Base-by-base conservation (phyloP, 129 eudicot genomes). In the Logfia minima region DNA sequence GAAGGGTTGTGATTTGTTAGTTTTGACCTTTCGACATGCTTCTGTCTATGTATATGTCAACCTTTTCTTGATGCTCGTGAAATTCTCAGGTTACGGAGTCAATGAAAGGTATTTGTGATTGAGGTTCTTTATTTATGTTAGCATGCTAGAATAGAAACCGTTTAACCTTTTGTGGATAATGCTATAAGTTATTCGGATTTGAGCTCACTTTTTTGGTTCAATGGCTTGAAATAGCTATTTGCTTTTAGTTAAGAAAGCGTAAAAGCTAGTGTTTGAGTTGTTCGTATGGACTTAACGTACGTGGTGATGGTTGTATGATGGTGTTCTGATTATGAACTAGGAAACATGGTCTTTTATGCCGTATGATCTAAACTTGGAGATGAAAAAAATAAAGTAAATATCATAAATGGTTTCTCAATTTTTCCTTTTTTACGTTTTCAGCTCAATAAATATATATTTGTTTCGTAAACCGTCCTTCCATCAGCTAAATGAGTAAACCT, bases 91-190 rank as follows among this genome's bases (percentile, higher is more conserved):
- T 24, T 61, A 34, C 70, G 6, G n/a, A 45, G 76, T 31, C 11
- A 70, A 73, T 63, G 13, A 74, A 73, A 71, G 73, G 74, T 80
- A 8, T 74, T 53, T 74, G 75, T 58, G 51, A 53, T 74, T 41
- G 63, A 60, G 68, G 74, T 56, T 74, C 35, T 74, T 74, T 80
- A 74, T 74, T 74, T 80, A 74, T 56, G 84, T 74, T 80, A 39
- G 75, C 22, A 37, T 66, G 26, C 2, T 61, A 19, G 29, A 74
- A 80, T 74, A 74, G 74, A 68, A 14, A 22, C 66, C 28, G 35
- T 70, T 24, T 22, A 68, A 41, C 28, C 6, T 5, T 72, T 72
- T 71, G 48, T 52, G 31, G 71, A 62, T 41, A 51, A 51, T 71
- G 26, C 31, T 51, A 71, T 35, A 61, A 26, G 67, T 13, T 64